These are phyloP conservation scores for Apiotrichum sp. DNA, from an alignment of 1,284 basidiomycete genomes.

Conservation along the genomic window DNA sequence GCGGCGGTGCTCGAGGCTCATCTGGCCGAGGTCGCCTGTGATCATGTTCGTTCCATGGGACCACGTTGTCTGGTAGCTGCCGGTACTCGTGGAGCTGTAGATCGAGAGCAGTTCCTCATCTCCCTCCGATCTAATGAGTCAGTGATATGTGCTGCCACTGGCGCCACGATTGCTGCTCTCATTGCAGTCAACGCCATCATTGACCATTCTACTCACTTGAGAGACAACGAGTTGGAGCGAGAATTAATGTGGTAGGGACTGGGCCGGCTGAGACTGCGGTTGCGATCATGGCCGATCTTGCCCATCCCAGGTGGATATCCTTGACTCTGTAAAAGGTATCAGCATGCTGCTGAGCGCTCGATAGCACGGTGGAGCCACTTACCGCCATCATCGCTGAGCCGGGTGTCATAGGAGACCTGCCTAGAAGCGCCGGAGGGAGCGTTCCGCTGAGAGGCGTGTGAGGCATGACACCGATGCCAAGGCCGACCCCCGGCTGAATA, in stretches of 20 bases:
- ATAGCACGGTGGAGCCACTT: background rate
- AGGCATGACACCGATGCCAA: conserved; percentile 9
- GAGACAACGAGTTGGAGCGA: conserved; percentile 29
- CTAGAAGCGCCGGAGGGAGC: conserved; percentile 7
- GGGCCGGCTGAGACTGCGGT: conserved; percentile 24
- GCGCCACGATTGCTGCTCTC: background rate
- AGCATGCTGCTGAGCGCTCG: background rate
- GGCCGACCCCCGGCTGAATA: background rate
- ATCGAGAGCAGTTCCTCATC: conserved; percentile 28
- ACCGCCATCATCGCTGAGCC: conserved; percentile 4
- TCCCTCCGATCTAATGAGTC: conserved; percentile 27
- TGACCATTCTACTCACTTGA: conserved; percentile 19
- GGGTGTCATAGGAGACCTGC: conserved; percentile 7
- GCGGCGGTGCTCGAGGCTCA: conserved; percentile 30
- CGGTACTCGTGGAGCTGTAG: conserved; percentile 20
- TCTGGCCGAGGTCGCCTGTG: conserved; percentile 23
- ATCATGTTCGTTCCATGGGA: conserved; percentile 18
- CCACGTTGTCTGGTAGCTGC: conserved; percentile 25
- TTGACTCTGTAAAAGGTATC: background rate
- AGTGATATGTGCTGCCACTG: background rate
- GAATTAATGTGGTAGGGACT: conserved; percentile 28
- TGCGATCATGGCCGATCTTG: conserved; percentile 13
- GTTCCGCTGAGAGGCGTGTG: conserved; percentile 6
- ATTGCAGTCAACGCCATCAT: background rate
- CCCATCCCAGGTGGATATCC: conserved; percentile 1